Conservation (phyloP, 2,329 filamentous ascomycete genomes). For the Trichoderma guizhouense region DNA sequence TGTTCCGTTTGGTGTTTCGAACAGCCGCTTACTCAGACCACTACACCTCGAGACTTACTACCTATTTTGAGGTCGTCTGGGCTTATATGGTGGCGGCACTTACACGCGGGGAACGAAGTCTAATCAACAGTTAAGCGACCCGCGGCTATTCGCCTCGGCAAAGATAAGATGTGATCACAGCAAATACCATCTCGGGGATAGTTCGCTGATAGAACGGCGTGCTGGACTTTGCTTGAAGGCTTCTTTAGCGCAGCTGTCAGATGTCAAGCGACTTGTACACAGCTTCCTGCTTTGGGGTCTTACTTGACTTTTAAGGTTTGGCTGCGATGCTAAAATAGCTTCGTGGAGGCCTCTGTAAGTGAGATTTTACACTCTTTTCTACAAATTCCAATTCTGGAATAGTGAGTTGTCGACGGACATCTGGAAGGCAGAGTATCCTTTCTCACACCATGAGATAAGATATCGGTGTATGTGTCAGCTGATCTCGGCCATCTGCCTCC, state of each 20-base stretch:
- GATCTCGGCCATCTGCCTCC: neutral
- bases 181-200: neutral
- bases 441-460: neutral
- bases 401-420: neutral
- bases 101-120: neutral
- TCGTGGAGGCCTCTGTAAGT: neutral
- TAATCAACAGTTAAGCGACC: neutral
- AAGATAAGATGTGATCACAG: neutral
- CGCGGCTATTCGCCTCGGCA: conserved; percentile 1
- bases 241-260: neutral
- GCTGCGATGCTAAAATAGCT: neutral
- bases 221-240: neutral
- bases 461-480: neutral
- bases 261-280: neutral
- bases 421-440: neutral
- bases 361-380: neutral
- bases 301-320: neutral
- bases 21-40: neutral
- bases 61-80: neutral
- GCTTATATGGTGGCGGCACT: neutral
- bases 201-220: neutral
- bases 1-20: neutral
- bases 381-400: neutral
- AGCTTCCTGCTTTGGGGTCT: neutral
- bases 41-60: neutral